Percentiles rank a stretch among this genome's conserved stretches.
Evolutionary conservation across 2,329 filamentous ascomycete species (phyloP).

Genomic region (Elsinoe batatas): DNA sequence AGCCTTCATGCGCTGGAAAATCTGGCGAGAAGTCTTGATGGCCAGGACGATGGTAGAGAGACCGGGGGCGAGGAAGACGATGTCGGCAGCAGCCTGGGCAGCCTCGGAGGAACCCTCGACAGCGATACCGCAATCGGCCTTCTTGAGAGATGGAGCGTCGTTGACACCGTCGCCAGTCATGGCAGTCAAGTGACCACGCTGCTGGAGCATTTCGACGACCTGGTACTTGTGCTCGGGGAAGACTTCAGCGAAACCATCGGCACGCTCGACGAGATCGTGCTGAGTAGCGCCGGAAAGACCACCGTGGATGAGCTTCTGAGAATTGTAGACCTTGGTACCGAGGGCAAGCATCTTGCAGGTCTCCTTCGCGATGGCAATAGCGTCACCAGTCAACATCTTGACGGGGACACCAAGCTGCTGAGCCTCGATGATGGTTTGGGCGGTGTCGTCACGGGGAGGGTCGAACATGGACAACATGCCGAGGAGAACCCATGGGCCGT

Average conservation of each 20-base stretch:
- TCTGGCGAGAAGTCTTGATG: constrained; percentile 65
- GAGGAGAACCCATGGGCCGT: constrained; percentile 62
- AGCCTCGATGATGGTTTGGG: constrained; percentile 67
- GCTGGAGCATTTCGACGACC: constrained; percentile 66
- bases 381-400: constrained; percentile 76
- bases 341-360: constrained; percentile 75
- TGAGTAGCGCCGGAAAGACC: constrained; percentile 63
- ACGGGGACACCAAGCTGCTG: constrained; percentile 66
- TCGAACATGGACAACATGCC: constrained; percentile 75
- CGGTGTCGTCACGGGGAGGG: constrained; percentile 67
- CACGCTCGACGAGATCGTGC: constrained; percentile 66
- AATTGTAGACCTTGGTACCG: constrained; percentile 73
- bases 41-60: constrained; percentile 61
- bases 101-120: constrained; percentile 64
- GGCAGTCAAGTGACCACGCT: constrained; percentile 61
- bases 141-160: constrained; percentile 63
- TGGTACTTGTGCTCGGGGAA: constrained; percentile 70
- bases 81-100: constrained; percentile 62
- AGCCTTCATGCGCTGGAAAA: constrained; percentile 70
- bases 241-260: constrained; percentile 64
- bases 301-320: constrained; percentile 65
- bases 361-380: constrained; percentile 70
- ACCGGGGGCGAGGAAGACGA: constrained; percentile 64
- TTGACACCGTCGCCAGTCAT: constrained; percentile 73
- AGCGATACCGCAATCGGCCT: constrained; percentile 64